These are phyloP conservation scores for Stachybotrys elegans DNA, from an alignment of 2,329 filamentous ascomycete species.

Conservation along the genomic window DNA sequence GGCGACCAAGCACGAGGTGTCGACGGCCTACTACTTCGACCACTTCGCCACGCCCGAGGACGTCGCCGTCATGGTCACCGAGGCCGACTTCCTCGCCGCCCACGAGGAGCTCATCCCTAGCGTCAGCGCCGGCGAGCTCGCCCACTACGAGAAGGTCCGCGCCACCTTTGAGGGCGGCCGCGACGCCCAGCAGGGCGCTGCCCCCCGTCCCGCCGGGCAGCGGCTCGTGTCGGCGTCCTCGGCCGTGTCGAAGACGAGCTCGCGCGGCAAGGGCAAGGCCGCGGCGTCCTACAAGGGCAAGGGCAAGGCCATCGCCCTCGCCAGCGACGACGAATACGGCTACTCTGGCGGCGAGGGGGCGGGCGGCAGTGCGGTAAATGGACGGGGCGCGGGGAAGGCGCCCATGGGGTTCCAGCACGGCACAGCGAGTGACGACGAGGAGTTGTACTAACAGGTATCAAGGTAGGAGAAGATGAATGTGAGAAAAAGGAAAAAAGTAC, in stretches of 20 bases:
- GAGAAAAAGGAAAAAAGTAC: too few species aligned
- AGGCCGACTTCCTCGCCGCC: conserved; percentile 80
- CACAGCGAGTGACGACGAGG: conserved; percentile 52
- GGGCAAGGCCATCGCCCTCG: conserved; percentile 28
- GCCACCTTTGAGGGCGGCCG: conserved; percentile 68
- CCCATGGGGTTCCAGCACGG: conserved; percentile 47
- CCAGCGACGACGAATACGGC: conserved; percentile 25
- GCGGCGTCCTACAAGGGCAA: conserved; percentile 25
- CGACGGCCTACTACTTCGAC: conserved; percentile 93
- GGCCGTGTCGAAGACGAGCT: conserved; percentile 16
- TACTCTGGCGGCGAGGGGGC: conserved; percentile 22
- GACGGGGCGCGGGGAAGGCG: conserved; percentile 54
- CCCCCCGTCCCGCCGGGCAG: conserved; percentile 10
- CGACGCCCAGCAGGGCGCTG: conserved; percentile 23
- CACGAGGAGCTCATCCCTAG: conserved; percentile 84
- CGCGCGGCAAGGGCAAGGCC: conserved; percentile 31
- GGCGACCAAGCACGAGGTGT: conserved; percentile 46
- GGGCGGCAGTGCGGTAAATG: background rate
- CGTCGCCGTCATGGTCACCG: conserved; percentile 79
- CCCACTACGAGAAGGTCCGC: conserved; percentile 84
- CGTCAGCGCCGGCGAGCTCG: conserved; percentile 86
- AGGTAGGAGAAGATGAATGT: background rate
- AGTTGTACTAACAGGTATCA: conserved; percentile 39
- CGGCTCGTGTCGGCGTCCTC: conserved; percentile 21
- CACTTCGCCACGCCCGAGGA: conserved; percentile 81